These are phyloP conservation scores for Closterium sp. DNA, from an alignment of 139 green algal genomes.

Conservation along the genomic window DNA sequence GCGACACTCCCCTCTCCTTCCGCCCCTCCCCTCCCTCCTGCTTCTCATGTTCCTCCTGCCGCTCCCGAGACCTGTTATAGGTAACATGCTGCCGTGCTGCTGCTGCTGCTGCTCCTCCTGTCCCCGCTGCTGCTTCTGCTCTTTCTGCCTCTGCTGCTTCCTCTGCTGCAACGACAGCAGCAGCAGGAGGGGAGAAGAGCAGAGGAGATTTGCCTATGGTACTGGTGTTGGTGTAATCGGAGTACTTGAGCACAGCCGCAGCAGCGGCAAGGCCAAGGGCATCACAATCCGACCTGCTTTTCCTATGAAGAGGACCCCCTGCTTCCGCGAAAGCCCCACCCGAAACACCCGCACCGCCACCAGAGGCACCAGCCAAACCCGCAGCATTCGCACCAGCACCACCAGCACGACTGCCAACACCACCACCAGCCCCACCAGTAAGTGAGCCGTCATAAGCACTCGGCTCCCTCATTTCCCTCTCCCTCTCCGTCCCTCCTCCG, in stretches of 20 bases:
- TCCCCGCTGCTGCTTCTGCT: not conserved
- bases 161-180: not conserved
- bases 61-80: too few relatives aligned
- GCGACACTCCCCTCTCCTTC: not conserved
- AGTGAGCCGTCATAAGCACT: not conserved
- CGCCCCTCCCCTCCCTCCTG: too few relatives aligned
- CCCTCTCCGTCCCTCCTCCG: not conserved
- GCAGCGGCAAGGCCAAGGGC: not conserved
- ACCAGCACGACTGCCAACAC: too few relatives aligned
- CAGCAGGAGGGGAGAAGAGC: not conserved
- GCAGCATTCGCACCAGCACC: not conserved
- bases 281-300: not conserved
- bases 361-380: not conserved
- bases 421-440: not conserved
- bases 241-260: not conserved
- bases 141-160: not conserved
- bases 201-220: too few relatives aligned
- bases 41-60: not conserved
- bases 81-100: too few relatives aligned
- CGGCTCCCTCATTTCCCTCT: not conserved
- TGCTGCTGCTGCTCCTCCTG: not conserved
- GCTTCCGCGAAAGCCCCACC: not conserved
- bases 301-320: not conserved
- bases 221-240: too few relatives aligned
- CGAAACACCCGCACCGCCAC: not conserved